Percentiles rank a stretch among this genome's conserved stretches.
These are phyloP conservation scores for Rostrohypoxylon terebratum DNA, from an alignment of 495 filamentous ascomycete species.

Conservation along the genomic window DNA sequence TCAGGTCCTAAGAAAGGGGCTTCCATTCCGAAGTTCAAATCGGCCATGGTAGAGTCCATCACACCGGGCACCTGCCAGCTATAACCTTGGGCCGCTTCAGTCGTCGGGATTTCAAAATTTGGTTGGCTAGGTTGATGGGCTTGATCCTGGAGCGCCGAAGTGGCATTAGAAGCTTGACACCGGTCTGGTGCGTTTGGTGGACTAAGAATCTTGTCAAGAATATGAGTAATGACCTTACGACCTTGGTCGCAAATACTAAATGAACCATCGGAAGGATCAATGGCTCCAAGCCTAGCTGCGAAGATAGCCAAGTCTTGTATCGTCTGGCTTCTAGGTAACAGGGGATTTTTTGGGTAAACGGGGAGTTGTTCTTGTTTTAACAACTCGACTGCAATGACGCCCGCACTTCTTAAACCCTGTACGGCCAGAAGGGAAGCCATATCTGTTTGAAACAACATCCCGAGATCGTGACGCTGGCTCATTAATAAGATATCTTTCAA, in stretches of 20 bases:
- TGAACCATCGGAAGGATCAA: slow-evolving; percentile 47
- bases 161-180: slow-evolving; percentile 8
- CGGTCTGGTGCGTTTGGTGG: slow-evolving; percentile 35
- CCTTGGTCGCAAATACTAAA: slow-evolving; percentile 50
- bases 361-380: slow-evolving; percentile 58
- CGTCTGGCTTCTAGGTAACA: slow-evolving; percentile 50
- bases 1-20: slow-evolving; percentile 48
- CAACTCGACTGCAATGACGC: slow-evolving; percentile 57
- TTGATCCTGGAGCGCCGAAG: slow-evolving; percentile 21
- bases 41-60: slow-evolving; percentile 42
- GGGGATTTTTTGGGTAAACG: slow-evolving; percentile 55
- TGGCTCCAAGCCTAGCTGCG: slow-evolving; percentile 46
- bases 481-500: slow-evolving; percentile 56
- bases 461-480: slow-evolving; percentile 55
- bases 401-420: slow-evolving; percentile 60
- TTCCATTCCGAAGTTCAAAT: slow-evolving; percentile 45
- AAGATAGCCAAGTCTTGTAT: slow-evolving; percentile 52
- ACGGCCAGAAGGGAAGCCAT: slow-evolving; percentile 52
- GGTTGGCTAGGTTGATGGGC: slow-evolving; percentile 5
- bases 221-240: slow-evolving; percentile 49
- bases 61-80: slow-evolving; percentile 26
- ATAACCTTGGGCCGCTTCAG: slow-evolving; percentile 23
- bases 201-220: slow-evolving; percentile 52
- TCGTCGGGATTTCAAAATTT: slow-evolving; percentile 18
- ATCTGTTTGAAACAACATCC: slow-evolving; percentile 49